Evolutionary conservation across 2,329 filamentous ascomycete genomes (phyloP).

Genomic region (Cercospora sp.): DNA sequence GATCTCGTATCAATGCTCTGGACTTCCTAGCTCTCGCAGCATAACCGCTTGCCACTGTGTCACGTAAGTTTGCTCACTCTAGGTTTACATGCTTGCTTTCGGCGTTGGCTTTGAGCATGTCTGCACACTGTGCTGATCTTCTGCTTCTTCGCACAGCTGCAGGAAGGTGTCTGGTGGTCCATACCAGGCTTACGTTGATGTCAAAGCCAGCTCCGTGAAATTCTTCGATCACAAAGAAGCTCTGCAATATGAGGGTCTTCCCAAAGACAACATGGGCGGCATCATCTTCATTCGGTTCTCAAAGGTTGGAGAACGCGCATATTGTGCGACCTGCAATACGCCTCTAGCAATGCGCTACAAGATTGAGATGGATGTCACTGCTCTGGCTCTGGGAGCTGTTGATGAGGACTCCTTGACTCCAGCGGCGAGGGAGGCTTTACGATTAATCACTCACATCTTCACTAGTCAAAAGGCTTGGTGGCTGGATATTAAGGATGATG

Average conservation of each 20-base stretch:
- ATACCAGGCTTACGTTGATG: constrained; percentile 27
- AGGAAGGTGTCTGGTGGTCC: constrained; percentile 29
- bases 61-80: no score
- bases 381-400: constrained; percentile 21
- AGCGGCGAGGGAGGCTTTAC: constrained; percentile 21
- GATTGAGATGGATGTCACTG: constrained; percentile 16
- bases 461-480: constrained; percentile 29
- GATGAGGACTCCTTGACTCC: constrained; percentile 26
- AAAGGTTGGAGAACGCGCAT: constrained; percentile 23
- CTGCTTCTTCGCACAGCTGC: constrained; percentile 15
- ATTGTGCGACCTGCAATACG: constrained; percentile 27
- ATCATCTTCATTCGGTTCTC: constrained; percentile 23
- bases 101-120: no score
- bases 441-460: constrained; percentile 24
- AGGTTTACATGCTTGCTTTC: no score
- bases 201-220: constrained; percentile 16
- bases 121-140: no score
- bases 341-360: constrained; percentile 30
- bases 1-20: constrained; percentile 28
- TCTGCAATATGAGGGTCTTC: constrained; percentile 28
- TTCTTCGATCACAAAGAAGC: constrained; percentile 26
- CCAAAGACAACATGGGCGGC: constrained; percentile 22
- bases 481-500: constrained; percentile 24
- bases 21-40: constrained; percentile 10
- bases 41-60: constrained; percentile 27